A percentile compares a stretch with the other conserved stretches of the same genome.
Evolutionary conservation across 345 rosid genomes (phyloP).

Genomic region (Corchorus olitorius): DNA sequence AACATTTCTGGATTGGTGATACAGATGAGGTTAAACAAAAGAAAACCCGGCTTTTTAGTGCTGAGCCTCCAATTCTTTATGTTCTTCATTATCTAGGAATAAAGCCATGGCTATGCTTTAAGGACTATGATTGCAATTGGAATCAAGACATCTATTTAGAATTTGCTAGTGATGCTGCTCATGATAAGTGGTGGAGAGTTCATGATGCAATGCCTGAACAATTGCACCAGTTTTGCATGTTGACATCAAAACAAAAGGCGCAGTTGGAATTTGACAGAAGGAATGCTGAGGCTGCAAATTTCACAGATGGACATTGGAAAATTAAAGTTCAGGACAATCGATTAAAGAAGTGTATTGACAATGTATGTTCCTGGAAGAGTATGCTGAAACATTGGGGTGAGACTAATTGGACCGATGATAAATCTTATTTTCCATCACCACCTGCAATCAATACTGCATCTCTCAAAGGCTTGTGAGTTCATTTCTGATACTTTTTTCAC

Average conservation of each 20-base stretch:
- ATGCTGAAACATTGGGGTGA: slow-evolving; percentile 96
- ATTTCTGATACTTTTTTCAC: background rate
- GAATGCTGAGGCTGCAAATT: slow-evolving; percentile 75
- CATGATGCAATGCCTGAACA: slow-evolving; percentile 90
- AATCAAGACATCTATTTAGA: slow-evolving; percentile 82
- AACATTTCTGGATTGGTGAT: slow-evolving; percentile 89
- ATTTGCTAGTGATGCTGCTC: slow-evolving; percentile 91
- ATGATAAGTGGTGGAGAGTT: slow-evolving; percentile 86
- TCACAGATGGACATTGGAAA: slow-evolving; percentile 74
- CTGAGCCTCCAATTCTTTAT: slow-evolving; percentile 81
- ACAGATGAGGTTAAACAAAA: slow-evolving; percentile 63
- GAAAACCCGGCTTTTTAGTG: slow-evolving; percentile 78
- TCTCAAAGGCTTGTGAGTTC: slow-evolving; percentile 37
- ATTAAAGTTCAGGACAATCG: slow-evolving; percentile 63
- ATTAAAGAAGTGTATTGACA: slow-evolving; percentile 69
- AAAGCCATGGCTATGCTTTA: slow-evolving; percentile 91
- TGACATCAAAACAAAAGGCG: slow-evolving; percentile 90
- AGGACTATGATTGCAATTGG: slow-evolving; percentile 96
- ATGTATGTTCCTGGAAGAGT: slow-evolving; percentile 82
- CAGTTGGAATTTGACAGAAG: slow-evolving; percentile 80
- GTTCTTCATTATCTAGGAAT: slow-evolving; percentile 88
- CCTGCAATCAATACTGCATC: slow-evolving; percentile 59
- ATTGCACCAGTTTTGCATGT: slow-evolving; percentile 75
- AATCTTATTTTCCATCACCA: slow-evolving; percentile 60
- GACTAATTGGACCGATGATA: slow-evolving; percentile 74